phyloP scores from a whole-genome alignment of 345 rosid species.

The Euphorbia lathyris region DNA sequence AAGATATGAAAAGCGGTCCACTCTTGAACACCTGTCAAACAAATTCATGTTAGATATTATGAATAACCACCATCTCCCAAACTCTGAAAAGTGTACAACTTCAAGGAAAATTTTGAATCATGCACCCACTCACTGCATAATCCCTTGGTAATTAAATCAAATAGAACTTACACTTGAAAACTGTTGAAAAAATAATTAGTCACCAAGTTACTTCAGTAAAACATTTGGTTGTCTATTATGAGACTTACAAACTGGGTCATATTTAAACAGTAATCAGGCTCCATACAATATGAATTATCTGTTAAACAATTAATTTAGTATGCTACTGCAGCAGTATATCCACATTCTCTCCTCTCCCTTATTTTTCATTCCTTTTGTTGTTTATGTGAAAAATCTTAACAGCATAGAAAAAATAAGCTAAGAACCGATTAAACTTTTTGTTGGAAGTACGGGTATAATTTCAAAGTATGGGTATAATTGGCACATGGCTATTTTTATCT shows the following conservation, averaged over 20 bases:
- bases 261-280: background rate
- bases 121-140: background rate
- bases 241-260: background rate
- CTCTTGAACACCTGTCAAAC: constrained; percentile 85
- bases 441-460: no score
- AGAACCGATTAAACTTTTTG: background rate
- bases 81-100: background rate
- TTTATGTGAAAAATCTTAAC: no score
- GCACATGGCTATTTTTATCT: background rate
- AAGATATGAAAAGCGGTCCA: constrained; percentile 96
- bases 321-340: background rate
- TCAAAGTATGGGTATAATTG: background rate
- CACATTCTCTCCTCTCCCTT: background rate
- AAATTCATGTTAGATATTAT: constrained; percentile 11
- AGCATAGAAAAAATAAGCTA: background rate
- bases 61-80: background rate
- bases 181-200: background rate
- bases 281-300: background rate
- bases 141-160: background rate
- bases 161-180: constrained; percentile 1
- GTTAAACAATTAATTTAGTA: background rate
- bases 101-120: background rate
- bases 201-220: background rate
- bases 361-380: background rate
- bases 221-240: background rate